Evolutionary conservation across 23 red algal genomes (phyloP), one percentile per base, ranked within the genome.

Genomic region (Agarophyton chilense): DNA sequence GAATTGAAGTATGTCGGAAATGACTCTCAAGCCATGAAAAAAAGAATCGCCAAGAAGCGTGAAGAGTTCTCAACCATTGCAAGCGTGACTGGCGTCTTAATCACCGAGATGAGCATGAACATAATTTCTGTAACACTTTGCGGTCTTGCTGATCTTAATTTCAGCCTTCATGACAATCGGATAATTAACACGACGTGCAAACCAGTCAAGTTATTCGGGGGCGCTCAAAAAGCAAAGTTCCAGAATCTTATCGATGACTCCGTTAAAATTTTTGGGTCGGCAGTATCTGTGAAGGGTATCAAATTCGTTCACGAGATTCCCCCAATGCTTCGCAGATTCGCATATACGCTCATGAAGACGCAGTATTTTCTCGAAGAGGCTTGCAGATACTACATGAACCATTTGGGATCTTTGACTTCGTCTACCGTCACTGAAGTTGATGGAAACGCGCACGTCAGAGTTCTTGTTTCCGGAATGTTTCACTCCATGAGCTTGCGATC

Each of bases 131-230:
- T 80, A 1, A 55, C 51, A 51, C 18, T 80, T 26, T 55, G 51
- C 32, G 50, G 33, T 2, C 46, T 55, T 7, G 54, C 46, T 35
- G 50, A 80, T 18, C 24, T 80, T n/a, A 43, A 60, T n/a, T 80
- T 80, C 50, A 80, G 50, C 50, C 50, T 80, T 44, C 77, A 80
- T 44, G 50, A 55, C 19, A 50, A 80, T 55, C 50, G 54, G 28
- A 50, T 80, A 40, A 80, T 80, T 17, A 80, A 80, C 25, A 61
- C 54, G 4, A 60, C 40, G 2, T 80, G 77, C 54, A 80, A 80
- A 43, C 51, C 77, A 7, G 25, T 80, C 19, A 74, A 33, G 10
- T 80, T 58, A 21, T 40, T 80, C 38, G 46, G 29, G 10, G n/a
- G 21, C 33, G 54, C 32, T 29, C 4, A 61, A 2, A 55, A 43